phyloP scores from a whole-genome alignment of 257 asterid genomes.

The Datura wrightii region DNA sequence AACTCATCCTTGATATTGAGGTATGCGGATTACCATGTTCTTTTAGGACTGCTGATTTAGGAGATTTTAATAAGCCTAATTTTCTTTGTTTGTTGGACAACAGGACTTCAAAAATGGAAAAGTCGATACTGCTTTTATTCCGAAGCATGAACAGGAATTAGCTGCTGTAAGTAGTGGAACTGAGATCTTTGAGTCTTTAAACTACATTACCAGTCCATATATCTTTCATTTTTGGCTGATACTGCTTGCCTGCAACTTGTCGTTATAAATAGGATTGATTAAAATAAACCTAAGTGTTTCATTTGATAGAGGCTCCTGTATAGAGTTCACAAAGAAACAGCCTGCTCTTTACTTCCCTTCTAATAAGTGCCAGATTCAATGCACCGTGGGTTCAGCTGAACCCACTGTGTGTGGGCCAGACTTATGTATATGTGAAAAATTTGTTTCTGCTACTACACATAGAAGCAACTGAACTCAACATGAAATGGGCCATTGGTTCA shows the following conservation, averaged over 20 bases:
- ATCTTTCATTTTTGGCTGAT: background rate
- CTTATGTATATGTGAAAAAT: background rate
- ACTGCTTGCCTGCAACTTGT: constrained; percentile 6
- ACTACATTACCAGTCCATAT: background rate
- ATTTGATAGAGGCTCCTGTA: background rate
- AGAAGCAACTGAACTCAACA: background rate
- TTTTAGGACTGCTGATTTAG: background rate
- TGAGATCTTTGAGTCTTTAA: constrained; percentile 4
- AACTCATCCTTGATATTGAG: constrained; percentile 95
- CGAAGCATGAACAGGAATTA: constrained; percentile 93
- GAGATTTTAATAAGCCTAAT: background rate
- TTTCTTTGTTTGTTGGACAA: background rate
- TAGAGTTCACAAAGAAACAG: background rate
- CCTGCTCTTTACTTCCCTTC: background rate
- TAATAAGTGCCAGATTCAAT: background rate
- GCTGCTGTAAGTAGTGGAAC: constrained; percentile 71
- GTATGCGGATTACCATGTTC: constrained; percentile 46
- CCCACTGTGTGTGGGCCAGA: background rate
- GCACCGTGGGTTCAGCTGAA: too few relatives aligned
- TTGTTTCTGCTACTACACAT: background rate
- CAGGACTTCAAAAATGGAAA: constrained; percentile 91
- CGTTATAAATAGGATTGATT: background rate
- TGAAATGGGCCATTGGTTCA: background rate
- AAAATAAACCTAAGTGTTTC: background rate
- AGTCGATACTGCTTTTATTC: constrained; percentile 95